Base-by-base conservation (phyloP, 2,329 filamentous ascomycete genomes). In the Hortaea sp. region DNA sequence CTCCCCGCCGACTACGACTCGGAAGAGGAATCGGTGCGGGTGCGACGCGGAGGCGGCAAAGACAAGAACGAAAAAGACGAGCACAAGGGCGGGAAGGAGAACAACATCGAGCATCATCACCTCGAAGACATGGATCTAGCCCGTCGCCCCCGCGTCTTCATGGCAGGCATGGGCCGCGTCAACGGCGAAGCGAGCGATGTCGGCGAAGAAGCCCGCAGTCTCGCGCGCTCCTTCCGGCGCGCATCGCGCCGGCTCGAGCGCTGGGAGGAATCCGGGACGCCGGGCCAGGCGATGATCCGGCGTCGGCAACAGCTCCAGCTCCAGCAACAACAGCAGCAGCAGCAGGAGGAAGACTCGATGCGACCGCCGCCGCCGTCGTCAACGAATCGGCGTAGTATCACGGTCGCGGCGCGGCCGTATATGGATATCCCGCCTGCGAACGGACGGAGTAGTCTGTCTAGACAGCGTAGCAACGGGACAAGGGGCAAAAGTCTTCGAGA, bases 201-300 rank as follows among this genome's bases (percentile, higher is more conserved):
- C 54, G 86, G 86, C 39, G 86, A 90, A 63, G 84, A 90, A 63
- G 73, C 79, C 5, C 74, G 75, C 45, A 73, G 78, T 1, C 82
- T 85, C 48, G 76, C 79, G 4, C 78, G 83, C 7, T 76, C 84
- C 6, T 66, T 90, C 12, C 71, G 81, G 44, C 75, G 83, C 11
- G 73, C 75, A 1, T 69, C 73, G 13, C 75, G 86, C 29, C 74
- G 86, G 37, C 68, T 90, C n/a, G 69, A 76, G 44, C 75, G 85
- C 30, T 90, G 86, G 86, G 74, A 79, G 41, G 68, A 69, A 1
- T 43, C 28, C 7, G 59, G 63, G n/a, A 52, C 57, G 39, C 58
- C 52, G 0, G 62, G 57, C 1, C 56, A 55, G 38, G 53, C 53
- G 6, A 57, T 61, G 43, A 49, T 60, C 6, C 49, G 49, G 35